Percentiles rank a stretch among this genome's conserved stretches.
phyloP scores from a whole-genome alignment of 1,284 basidiomycete species.

The Puccinia horiana region DNA sequence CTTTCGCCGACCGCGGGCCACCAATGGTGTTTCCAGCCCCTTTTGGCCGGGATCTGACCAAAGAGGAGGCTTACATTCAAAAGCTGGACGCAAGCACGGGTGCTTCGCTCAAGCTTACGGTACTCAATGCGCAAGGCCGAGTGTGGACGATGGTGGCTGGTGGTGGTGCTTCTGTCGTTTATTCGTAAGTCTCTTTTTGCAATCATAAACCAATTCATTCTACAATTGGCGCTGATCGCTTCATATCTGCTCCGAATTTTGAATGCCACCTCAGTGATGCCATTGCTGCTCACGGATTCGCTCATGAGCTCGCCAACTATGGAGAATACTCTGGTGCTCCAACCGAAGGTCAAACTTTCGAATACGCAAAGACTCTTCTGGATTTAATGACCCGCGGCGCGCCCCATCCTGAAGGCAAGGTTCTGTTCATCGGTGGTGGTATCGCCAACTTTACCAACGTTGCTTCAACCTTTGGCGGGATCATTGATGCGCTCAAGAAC shows the following conservation, averaged over 20 bases:
- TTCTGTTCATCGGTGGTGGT: conserved; percentile 99
- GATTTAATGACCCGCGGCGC: conserved; percentile 91
- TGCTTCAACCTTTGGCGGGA: conserved; percentile 98
- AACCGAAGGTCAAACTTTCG: conserved; percentile 96
- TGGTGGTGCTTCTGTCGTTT: conserved; percentile 73
- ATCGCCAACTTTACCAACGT: conserved; percentile 99
- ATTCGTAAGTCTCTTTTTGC: conserved; percentile 60
- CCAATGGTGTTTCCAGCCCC: conserved; percentile 89
- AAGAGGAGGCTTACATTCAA: conserved; percentile 98
- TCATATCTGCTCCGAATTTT: background rate
- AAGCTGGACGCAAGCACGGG: conserved; percentile 95
- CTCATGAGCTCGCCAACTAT: conserved; percentile 97
- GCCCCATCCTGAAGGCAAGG: conserved; percentile 83
- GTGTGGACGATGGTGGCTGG: conserved; percentile 99
- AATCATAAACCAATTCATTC: background rate
- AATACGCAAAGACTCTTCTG: conserved; percentile 98
- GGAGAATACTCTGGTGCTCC: conserved; percentile 99
- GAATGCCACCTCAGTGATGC: conserved; percentile 71
- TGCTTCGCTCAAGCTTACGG: conserved; percentile 96
- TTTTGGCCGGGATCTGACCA: conserved; percentile 96
- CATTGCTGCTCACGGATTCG: conserved; percentile 93
- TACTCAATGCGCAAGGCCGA: conserved; percentile 88
- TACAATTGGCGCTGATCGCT: background rate
- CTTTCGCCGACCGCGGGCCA: conserved; percentile 88
- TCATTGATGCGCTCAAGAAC: conserved; percentile 94